These are phyloP conservation scores for Tausonia pullulans DNA, from an alignment of 1,284 basidiomycete genomes.

Conservation along the genomic window DNA sequence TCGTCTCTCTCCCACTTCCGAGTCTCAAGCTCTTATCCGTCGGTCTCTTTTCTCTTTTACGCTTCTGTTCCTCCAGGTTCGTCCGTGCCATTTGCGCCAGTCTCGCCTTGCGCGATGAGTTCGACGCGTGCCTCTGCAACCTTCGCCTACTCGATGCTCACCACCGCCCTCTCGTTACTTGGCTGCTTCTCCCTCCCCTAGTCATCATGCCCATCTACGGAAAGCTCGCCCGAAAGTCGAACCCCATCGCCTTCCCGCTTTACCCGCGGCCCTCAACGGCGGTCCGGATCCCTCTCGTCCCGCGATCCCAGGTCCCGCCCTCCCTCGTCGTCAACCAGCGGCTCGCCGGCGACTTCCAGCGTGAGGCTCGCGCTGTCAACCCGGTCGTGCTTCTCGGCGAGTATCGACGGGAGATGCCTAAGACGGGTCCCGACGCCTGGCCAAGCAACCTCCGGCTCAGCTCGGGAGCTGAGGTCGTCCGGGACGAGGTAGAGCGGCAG, in stretches of 20 bases:
- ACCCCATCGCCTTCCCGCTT: slow-evolving; percentile 8
- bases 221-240: background rate
- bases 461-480: background rate
- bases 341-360: background rate
- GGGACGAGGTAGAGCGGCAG: background rate
- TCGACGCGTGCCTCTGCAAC: no score
- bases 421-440: background rate
- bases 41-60: no score
- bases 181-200: background rate
- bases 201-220: slow-evolving; percentile 2
- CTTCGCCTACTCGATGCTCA: background rate
- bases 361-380: background rate
- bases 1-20: no score
- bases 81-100: no score
- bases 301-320: background rate
- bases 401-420: no score
- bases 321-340: background rate
- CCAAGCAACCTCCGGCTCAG: background rate
- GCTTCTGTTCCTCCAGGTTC: no score
- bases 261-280: background rate
- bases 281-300: background rate
- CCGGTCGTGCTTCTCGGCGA: slow-evolving; percentile 4
- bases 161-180: no score
- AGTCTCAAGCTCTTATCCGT: no score
- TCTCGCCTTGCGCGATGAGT: no score